Evolutionary conservation across 345 rosid species (phyloP).

Genomic region (Aurinia saxatilis): DNA sequence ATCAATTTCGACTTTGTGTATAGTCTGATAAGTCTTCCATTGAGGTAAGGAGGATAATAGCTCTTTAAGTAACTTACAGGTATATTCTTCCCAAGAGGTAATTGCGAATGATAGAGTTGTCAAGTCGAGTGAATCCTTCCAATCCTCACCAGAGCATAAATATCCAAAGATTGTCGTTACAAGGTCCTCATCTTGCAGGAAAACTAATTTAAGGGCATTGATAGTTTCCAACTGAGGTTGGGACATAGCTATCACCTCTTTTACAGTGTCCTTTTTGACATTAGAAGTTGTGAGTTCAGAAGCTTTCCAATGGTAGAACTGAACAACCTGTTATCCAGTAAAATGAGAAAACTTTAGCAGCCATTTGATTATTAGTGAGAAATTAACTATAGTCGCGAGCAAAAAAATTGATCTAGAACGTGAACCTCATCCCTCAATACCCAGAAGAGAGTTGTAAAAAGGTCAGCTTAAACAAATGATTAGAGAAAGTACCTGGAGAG

Average conservation of each 20-base stretch:
- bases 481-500: constrained; percentile 59
- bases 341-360: background rate
- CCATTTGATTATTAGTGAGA: background rate
- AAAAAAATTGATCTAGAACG: background rate
- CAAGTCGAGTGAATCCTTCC: constrained; percentile 31
- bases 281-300: constrained; percentile 16
- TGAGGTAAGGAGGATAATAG: constrained; percentile 48
- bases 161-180: constrained; percentile 29
- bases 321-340: constrained; percentile 43
- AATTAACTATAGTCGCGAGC: background rate
- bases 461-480: background rate
- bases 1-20: constrained; percentile 24
- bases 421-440: background rate
- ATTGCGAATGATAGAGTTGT: constrained; percentile 33
- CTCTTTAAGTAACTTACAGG: constrained; percentile 32
- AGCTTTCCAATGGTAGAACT: constrained; percentile 57
- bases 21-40: constrained; percentile 49
- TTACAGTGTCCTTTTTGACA: constrained; percentile 6
- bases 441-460: background rate
- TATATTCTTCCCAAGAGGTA: constrained; percentile 44
- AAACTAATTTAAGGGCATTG: constrained; percentile 26
- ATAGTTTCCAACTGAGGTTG: constrained; percentile 37
- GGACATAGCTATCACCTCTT: constrained; percentile 28
- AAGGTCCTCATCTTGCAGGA: constrained; percentile 34
- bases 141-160: background rate